phyloP scores from a whole-genome alignment of 495 filamentous ascomycete genomes.

The Talaromyces borbonicus region DNA sequence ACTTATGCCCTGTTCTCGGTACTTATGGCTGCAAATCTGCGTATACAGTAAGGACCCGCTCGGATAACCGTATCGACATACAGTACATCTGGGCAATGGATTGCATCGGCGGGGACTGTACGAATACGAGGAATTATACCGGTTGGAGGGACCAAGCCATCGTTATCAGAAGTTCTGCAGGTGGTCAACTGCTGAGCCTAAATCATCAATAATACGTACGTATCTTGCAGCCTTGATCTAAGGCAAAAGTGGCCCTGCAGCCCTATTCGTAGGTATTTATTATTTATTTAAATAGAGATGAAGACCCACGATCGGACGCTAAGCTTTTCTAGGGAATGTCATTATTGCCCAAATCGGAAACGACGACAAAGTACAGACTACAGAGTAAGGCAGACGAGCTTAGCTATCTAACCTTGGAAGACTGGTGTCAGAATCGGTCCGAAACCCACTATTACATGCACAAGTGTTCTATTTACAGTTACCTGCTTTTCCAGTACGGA shows the following conservation, averaged over 20 bases:
- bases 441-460: neutral
- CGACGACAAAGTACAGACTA: neutral
- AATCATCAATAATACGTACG: neutral
- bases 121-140: neutral
- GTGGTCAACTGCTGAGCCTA: neutral
- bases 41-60: neutral
- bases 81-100: neutral
- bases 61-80: conserved; percentile 1
- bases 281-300: too few relatives aligned
- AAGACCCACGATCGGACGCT: too few relatives aligned
- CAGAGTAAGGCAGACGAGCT: neutral
- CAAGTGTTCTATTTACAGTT: neutral
- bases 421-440: neutral
- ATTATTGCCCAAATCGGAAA: neutral
- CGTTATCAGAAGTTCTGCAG: neutral
- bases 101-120: neutral
- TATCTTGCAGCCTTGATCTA: neutral
- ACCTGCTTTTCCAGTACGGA: neutral
- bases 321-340: conserved; percentile 1
- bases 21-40: neutral
- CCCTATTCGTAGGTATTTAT: neutral
- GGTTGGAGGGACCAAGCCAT: neutral
- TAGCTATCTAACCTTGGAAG: conserved; percentile 1
- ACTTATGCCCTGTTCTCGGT: neutral
- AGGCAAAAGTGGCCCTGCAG: conserved; percentile 3